Percentiles rank a stretch among this genome's conserved stretches.
Evolutionary conservation across 1,139 yeast species (phyloP).

Genomic region (Suhomyces anneliseae): DNA sequence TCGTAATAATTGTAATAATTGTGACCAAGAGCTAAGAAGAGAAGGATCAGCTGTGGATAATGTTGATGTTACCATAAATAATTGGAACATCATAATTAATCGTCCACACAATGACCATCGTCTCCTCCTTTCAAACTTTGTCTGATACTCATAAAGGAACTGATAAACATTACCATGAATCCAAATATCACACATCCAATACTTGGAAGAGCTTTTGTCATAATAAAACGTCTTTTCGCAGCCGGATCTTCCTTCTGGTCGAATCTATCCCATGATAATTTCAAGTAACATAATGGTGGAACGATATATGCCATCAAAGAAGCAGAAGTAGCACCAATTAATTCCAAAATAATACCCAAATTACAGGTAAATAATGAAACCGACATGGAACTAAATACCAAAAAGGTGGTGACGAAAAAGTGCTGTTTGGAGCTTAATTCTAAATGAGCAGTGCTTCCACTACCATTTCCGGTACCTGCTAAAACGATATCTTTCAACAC

Average conservation of each 20-base stretch:
- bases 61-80: not conserved
- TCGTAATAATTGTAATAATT: not conserved
- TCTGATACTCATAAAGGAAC: conserved; percentile 70
- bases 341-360: conserved; percentile 81
- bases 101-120: conserved; percentile 41
- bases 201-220: conserved; percentile 49
- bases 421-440: conserved; percentile 54
- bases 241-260: conserved; percentile 35
- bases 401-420: conserved; percentile 60
- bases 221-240: conserved; percentile 30
- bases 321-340: conserved; percentile 92
- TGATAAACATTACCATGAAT: conserved; percentile 68
- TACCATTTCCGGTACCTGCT: conserved; percentile 17
- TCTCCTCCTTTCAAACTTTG: conserved; percentile 40
- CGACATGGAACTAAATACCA: conserved; percentile 71
- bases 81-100: conserved; percentile 15
- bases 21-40: not conserved
- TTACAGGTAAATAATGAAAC: conserved; percentile 83
- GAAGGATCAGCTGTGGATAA: not conserved
- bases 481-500: conserved; percentile 67
- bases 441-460: conserved; percentile 35
- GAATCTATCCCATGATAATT: conserved; percentile 53
- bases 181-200: conserved; percentile 72
- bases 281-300: conserved; percentile 81
- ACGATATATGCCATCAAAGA: conserved; percentile 88